phyloP scores from a whole-genome alignment of 2,329 filamentous ascomycete species.

The Aspergillus sp. region DNA sequence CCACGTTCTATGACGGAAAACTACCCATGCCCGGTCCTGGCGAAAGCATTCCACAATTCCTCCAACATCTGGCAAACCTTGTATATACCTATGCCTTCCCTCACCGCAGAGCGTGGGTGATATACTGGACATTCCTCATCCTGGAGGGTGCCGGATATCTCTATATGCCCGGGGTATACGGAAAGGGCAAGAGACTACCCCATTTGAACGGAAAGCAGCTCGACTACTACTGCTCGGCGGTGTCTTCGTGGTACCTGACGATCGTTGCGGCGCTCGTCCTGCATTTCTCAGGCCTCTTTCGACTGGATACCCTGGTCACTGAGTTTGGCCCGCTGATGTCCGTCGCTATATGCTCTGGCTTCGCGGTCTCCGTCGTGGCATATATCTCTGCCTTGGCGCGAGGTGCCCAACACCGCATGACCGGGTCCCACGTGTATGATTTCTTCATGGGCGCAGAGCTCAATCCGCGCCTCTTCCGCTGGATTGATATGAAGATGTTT shows the following conservation, averaged over 20 bases:
- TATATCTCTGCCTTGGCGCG: slow-evolving; percentile 81
- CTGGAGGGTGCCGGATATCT: slow-evolving; percentile 81
- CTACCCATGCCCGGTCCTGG: slow-evolving; percentile 65
- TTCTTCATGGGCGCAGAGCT: slow-evolving; percentile 89
- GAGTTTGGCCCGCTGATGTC: slow-evolving; percentile 91
- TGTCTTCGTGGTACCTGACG: slow-evolving; percentile 80
- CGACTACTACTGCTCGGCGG: slow-evolving; percentile 88
- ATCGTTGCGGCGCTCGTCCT: slow-evolving; percentile 65
- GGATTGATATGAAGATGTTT: slow-evolving; percentile 92
- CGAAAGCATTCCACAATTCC: slow-evolving; percentile 68
- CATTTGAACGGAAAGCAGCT: slow-evolving; percentile 80
- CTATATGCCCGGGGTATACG: slow-evolving; percentile 78
- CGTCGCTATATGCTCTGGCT: slow-evolving; percentile 88
- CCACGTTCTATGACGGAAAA: slow-evolving; percentile 83
- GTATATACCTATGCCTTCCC: slow-evolving; percentile 83
- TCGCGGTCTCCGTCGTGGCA: slow-evolving; percentile 73
- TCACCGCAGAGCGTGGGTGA: slow-evolving; percentile 74
- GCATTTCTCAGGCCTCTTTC: slow-evolving; percentile 80
- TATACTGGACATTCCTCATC: slow-evolving; percentile 91
- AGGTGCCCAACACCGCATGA: slow-evolving; percentile 87
- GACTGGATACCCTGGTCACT: slow-evolving; percentile 83
- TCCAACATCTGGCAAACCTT: slow-evolving; percentile 64
- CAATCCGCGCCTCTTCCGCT: slow-evolving; percentile 77
- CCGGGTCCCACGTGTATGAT: slow-evolving; percentile 74
- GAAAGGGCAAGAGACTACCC: slow-evolving; percentile 80